Evolutionary conservation across 345 rosid species (phyloP).

Genomic region (Citrus trifoliata): DNA sequence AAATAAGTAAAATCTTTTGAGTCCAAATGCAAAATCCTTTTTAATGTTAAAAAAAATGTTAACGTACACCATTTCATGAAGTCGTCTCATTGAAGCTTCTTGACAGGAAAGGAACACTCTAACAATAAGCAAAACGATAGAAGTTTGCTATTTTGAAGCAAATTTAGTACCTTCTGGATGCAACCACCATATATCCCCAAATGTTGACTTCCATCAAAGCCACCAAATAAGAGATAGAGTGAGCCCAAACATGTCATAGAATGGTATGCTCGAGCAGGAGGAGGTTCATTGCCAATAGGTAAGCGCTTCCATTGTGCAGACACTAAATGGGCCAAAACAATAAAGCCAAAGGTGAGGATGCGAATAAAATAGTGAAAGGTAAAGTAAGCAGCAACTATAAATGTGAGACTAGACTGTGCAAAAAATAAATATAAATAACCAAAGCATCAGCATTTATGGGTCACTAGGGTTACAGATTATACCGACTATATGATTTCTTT

Average conservation of each 20-base stretch:
- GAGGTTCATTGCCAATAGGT: constrained; percentile 64
- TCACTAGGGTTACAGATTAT: neutral
- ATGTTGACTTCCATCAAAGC: constrained; percentile 89
- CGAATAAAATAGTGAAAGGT: constrained; percentile 9
- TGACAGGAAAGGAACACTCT: neutral
- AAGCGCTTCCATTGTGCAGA: constrained; percentile 96
- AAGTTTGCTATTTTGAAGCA: neutral
- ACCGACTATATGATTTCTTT: no score
- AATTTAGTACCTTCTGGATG: constrained; percentile 76
- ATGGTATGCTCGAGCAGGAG: constrained; percentile 96
- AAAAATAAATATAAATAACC: neutral
- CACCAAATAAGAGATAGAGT: constrained; percentile 83
- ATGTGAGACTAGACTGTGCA: constrained; percentile 3
- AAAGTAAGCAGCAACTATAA: neutral
- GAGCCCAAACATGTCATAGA: constrained; percentile 70
- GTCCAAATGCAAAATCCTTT: neutral
- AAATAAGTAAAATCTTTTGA: neutral
- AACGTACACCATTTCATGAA: neutral
- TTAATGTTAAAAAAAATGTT: neutral
- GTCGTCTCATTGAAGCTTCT: neutral
- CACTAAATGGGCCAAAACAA: constrained; percentile 36
- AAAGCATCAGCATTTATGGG: neutral
- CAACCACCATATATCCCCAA: constrained; percentile 95
- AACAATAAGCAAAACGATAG: neutral
- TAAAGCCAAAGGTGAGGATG: neutral